Base-by-base conservation (phyloP, 768 basidiomycete genomes). In the Pisolithus sp. region DNA sequence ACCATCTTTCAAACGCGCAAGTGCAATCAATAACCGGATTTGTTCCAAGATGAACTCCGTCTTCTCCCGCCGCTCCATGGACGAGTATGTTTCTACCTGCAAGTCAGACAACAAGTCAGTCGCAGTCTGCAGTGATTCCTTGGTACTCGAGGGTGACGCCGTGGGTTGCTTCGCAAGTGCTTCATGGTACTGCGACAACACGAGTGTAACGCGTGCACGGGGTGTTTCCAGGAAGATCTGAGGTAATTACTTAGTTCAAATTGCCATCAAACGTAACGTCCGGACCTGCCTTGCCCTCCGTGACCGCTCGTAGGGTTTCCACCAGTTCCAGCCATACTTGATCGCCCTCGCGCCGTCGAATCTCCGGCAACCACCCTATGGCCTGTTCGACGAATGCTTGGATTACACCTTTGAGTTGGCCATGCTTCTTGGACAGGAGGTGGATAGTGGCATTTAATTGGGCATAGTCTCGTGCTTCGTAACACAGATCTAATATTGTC, bases 31-130 rank as follows among this genome's bases (percentile, higher is more conserved):
- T 47, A 98, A 68, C 52, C 96, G 78, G 93, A 99, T 98, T 69
- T 98, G 96, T 69, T 98, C 95, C 41, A 98, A 72, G 58, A 99
- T 89, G 62, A 99, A 97, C 66, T 98, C 93, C 4, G 93, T 96
- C 77, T 99, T 99, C 70, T 99, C 96, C 63, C 89, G 74, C 53
- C 93, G 84, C 57, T 97, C 92, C 96, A 99, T 98, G 6, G 91
- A 93, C 13, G 94, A 97, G 67, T 97, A 99, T 2, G 96, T 98
- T 71, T 99, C 96, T 37, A 99, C 94, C 73, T 97, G 94, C 2
- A 99, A 81, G 53, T 99, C 96, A 21, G 86, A 86, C 54, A 98
- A 77, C 26, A 98, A 73, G 57, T 98, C 96, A 0, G 91, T 93
- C 6, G 96, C 93, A 0, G 84, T 86, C 60, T 88, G 82, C 37